These are phyloP conservation scores for Fraxinus quadrangulata DNA, from an alignment of 257 asterid species.

Conservation along the genomic window DNA sequence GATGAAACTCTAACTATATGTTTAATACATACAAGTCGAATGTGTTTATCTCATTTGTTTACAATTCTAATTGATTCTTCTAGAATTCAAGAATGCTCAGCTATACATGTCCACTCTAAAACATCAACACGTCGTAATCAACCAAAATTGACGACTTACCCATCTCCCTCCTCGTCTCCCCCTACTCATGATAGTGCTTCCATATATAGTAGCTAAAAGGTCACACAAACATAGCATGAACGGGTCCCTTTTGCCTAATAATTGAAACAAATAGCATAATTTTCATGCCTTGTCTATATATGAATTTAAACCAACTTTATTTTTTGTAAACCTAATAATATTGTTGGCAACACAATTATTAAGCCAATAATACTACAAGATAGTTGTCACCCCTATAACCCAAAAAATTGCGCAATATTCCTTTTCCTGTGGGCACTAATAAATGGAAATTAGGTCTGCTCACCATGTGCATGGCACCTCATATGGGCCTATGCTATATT, in stretches of 20 bases:
- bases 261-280: conserved; percentile 25
- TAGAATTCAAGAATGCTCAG: neutral
- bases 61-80: neutral
- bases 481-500: conserved; percentile 19
- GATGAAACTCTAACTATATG: neutral
- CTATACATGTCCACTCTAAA: too few relatives aligned
- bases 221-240: neutral
- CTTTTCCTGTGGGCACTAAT: neutral
- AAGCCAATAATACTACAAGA: neutral
- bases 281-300: conserved; percentile 4
- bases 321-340: conserved; percentile 1
- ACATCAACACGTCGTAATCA: neutral
- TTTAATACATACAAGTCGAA: neutral
- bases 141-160: too few relatives aligned
- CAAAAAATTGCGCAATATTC: neutral
- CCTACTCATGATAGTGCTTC: too few relatives aligned
- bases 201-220: too few relatives aligned
- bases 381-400: neutral
- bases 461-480: conserved; percentile 45
- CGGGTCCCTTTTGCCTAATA: conserved; percentile 21
- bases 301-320: neutral
- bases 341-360: conserved; percentile 7
- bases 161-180: too few relatives aligned
- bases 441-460: conserved; percentile 45
- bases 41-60: neutral